Conservation (phyloP, 192 early-diverging fungal genomes). For the Ramicandelaber brevisporus region DNA sequence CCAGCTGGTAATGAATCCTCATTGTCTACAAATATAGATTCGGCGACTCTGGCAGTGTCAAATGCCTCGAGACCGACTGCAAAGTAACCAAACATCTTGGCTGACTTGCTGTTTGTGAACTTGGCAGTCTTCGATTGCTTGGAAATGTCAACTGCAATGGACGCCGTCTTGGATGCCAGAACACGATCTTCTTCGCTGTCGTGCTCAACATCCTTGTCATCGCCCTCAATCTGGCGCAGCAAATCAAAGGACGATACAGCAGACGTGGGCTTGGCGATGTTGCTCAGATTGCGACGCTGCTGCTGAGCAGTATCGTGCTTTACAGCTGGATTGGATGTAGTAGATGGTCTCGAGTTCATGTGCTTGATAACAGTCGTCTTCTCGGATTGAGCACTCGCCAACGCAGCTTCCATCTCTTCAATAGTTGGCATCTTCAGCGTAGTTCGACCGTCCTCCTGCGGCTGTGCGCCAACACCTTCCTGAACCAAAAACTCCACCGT, state of each 20-base stretch:
- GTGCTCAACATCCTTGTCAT: constrained; percentile 4
- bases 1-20: too few relatives aligned
- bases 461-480: constrained; percentile 14
- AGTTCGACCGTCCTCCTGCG: too few relatives aligned
- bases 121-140: constrained; percentile 1
- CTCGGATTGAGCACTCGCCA: constrained; percentile 17
- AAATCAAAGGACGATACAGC: constrained; percentile 8
- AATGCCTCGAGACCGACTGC: too few relatives aligned
- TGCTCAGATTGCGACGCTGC: constrained; percentile 2
- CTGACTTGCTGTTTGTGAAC: constrained; percentile 4
- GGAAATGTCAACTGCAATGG: not conserved
- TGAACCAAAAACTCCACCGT: constrained; percentile 16
- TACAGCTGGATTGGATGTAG: too few relatives aligned
- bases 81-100: too few relatives aligned
- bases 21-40: too few relatives aligned
- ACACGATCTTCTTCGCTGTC: constrained; percentile 1
- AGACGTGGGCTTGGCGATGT: constrained; percentile 2
- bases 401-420: constrained; percentile 21
- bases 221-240: constrained; percentile 6
- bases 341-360: constrained; percentile 2
- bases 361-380: constrained; percentile 12
- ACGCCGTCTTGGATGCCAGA: not conserved
- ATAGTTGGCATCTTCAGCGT: constrained; percentile 10
- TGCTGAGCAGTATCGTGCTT: too few relatives aligned
- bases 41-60: too few relatives aligned